Evolutionary conservation across 1,284 basidiomycete species (phyloP).

Genomic region (Pholiota adiposa): DNA sequence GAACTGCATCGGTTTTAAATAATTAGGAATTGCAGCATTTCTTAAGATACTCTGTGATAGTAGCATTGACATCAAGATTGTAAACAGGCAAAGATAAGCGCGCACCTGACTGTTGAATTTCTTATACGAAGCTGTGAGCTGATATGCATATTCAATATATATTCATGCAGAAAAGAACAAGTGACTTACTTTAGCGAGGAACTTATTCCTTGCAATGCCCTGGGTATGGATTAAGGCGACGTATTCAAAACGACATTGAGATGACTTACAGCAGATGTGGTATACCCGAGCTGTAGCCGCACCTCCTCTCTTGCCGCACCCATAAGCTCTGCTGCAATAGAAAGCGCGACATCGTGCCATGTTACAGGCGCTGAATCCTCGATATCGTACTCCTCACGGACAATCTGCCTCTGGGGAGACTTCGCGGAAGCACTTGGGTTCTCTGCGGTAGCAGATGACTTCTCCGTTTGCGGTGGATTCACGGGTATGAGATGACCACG

Average conservation of each 20-base stretch:
- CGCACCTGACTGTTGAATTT: constrained; percentile 85
- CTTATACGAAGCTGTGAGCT: constrained; percentile 89
- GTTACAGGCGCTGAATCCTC: constrained; percentile 41
- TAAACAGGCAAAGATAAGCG: neutral
- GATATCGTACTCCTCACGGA: constrained; percentile 23
- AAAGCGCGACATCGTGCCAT: constrained; percentile 95
- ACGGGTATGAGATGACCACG: constrained; percentile 77
- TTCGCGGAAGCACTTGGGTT: neutral
- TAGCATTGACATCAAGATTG: neutral
- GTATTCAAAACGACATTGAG: neutral
- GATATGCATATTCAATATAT: constrained; percentile 2
- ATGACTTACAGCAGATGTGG: constrained; percentile 87
- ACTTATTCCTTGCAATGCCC: constrained; percentile 95
- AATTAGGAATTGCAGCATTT: constrained; percentile 81
- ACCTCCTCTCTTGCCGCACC: constrained; percentile 75
- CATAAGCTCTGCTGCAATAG: constrained; percentile 91
- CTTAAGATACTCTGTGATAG: constrained; percentile 75
- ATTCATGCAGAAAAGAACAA: neutral
- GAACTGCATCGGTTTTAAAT: constrained; percentile 82
- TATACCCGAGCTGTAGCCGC: constrained; percentile 81
- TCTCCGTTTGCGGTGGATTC: constrained; percentile 31
- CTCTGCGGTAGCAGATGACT: constrained; percentile 4
- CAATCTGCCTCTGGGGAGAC: neutral
- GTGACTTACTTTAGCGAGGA: constrained; percentile 77
- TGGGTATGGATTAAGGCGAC: constrained; percentile 32